phyloP scores from a whole-genome alignment of 2,329 filamentous ascomycete species.

The Rasamsonia emersonii region DNA sequence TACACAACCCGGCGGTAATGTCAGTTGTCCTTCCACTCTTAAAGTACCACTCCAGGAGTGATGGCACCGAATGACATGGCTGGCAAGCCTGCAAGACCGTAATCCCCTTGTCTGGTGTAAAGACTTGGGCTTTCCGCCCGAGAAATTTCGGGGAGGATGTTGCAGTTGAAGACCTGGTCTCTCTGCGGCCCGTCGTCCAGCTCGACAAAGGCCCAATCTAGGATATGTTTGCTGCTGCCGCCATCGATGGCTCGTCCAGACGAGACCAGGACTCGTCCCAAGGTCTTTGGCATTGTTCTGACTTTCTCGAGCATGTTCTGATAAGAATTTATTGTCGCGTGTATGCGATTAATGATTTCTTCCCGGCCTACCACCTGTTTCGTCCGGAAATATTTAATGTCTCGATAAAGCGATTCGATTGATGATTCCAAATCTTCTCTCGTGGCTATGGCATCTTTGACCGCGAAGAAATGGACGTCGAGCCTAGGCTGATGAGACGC shows the following conservation, averaged over 20 bases:
- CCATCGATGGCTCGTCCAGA: conserved; percentile 4
- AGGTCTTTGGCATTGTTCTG: conserved; percentile 2
- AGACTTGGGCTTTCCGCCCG: too few species aligned
- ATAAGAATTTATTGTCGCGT: background rate
- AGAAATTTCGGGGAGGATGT: too few species aligned
- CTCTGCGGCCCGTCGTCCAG: too few species aligned
- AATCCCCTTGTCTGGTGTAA: too few species aligned
- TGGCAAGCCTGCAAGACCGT: too few species aligned
- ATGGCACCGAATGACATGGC: too few species aligned
- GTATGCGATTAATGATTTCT: background rate
- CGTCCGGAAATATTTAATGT: background rate
- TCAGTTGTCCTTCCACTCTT: conserved; percentile 8
- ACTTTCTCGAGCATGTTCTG: background rate
- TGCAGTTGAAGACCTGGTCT: too few species aligned
- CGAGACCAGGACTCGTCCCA: conserved; percentile 4
- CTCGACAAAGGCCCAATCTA: conserved; percentile 10
- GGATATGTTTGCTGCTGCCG: too few species aligned
- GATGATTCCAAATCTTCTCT: background rate
- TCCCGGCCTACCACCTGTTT: background rate
- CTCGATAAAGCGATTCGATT: background rate
- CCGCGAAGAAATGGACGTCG: background rate
- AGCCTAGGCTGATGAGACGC: background rate
- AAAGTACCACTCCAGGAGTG: conserved; percentile 9
- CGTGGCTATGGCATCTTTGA: background rate
- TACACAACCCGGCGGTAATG: conserved; percentile 8